These are phyloP conservation scores for Recurvomyces mirabilis DNA, from an alignment of 495 filamentous ascomycete species.

Conservation along the genomic window DNA sequence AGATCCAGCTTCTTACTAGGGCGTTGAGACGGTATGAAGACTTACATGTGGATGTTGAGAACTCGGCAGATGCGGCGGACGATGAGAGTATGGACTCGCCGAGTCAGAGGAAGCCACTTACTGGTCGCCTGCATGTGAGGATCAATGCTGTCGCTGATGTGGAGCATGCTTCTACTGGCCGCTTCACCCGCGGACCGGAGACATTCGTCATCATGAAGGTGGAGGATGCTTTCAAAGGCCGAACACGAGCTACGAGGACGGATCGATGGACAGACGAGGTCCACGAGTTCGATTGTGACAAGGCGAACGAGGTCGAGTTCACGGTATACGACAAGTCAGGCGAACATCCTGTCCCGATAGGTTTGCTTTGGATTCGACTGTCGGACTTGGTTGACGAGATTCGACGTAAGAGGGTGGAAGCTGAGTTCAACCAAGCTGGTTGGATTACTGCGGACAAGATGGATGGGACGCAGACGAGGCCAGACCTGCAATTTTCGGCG, in stretches of 20 bases:
- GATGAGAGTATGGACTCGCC: constrained; percentile 96
- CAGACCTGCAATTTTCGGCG: constrained; percentile 33
- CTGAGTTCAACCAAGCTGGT: constrained; percentile 76
- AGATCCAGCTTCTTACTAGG: constrained; percentile 91
- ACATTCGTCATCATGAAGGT: constrained; percentile 94
- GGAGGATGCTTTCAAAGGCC: constrained; percentile 78
- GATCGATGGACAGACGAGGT: constrained; percentile 87
- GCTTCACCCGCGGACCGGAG: constrained; percentile 83
- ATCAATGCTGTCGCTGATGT: constrained; percentile 86
- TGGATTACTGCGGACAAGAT: constrained; percentile 97
- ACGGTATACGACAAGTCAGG: constrained; percentile 92
- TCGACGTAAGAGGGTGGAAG: constrained; percentile 92
- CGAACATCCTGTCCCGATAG: constrained; percentile 84
- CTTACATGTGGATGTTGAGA: constrained; percentile 90
- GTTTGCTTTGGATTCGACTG: constrained; percentile 90
- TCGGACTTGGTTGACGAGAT: constrained; percentile 97
- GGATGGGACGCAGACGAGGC: constrained; percentile 41
- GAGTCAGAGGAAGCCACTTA: constrained; percentile 86
- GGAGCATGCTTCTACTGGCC: constrained; percentile 77
- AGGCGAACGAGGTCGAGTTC: constrained; percentile 95
- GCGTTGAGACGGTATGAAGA: constrained; percentile 95
- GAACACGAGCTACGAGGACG: constrained; percentile 75
- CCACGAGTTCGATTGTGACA: constrained; percentile 86
- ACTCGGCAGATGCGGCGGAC: constrained; percentile 62
- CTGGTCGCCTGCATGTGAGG: constrained; percentile 74